phyloP scores from a whole-genome alignment of 2,329 filamentous ascomycete species.

The Xylaria sp. region DNA sequence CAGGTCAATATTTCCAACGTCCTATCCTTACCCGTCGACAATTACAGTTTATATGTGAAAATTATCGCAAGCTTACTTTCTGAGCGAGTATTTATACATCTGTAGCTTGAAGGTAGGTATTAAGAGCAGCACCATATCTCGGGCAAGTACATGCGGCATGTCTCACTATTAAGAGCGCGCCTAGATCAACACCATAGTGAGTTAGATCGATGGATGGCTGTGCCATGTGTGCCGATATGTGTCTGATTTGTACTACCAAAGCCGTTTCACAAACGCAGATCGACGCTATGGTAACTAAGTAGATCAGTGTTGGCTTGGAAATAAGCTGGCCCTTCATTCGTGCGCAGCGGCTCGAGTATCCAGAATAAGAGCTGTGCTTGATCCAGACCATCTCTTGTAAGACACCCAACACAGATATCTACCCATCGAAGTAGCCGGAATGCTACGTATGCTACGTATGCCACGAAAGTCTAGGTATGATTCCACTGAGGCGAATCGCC shows the following conservation, averaged over 20 bases:
- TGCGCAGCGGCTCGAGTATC: not conserved
- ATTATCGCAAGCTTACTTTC: not conserved
- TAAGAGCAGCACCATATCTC: not conserved
- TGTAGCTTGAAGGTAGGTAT: not conserved
- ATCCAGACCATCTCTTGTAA: conserved; percentile 8
- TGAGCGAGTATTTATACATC: too few species aligned
- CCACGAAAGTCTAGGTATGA: conserved; percentile 1
- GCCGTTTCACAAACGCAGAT: conserved; percentile 7
- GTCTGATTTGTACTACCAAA: conserved; percentile 10
- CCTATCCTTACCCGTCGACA: not conserved
- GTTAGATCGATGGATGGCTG: not conserved
- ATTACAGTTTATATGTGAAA: not conserved
- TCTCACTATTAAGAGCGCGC: not conserved
- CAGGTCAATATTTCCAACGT: not conserved
- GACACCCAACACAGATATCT: conserved; percentile 4
- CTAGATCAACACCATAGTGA: not conserved
- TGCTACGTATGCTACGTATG: not conserved
- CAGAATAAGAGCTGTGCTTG: conserved; percentile 3
- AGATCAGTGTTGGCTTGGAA: not conserved
- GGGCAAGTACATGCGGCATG: conserved; percentile 15
- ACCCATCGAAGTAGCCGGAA: conserved; percentile 10
- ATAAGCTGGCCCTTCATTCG: conserved; percentile 4
- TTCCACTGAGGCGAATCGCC: not conserved
- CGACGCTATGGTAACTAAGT: not conserved
- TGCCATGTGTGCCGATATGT: not conserved